Conservation (phyloP, 306 rosid genomes). For the Corylus heterophylla region DNA sequence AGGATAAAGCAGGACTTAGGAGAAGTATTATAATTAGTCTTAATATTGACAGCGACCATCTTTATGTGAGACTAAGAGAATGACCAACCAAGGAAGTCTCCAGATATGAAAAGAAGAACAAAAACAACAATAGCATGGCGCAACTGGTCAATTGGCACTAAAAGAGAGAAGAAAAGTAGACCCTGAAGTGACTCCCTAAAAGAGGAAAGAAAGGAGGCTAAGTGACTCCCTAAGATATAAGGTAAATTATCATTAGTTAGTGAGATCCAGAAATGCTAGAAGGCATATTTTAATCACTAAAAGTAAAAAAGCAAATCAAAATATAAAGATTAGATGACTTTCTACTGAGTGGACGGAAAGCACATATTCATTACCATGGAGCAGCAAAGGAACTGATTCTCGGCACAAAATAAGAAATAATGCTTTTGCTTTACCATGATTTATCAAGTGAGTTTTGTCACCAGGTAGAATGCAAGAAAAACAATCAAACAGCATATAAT, state of each 20-base stretch:
- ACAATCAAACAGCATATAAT: conserved; percentile 12
- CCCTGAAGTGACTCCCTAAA: neutral
- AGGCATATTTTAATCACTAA: neutral
- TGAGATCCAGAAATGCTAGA: conserved; percentile 1
- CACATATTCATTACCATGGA: conserved; percentile 26
- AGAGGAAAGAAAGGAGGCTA: neutral
- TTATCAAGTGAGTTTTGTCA: neutral
- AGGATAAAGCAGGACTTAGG: neutral
- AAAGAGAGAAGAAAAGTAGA: neutral
- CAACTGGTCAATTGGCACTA: neutral
- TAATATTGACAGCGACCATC: neutral
- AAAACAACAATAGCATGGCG: neutral
- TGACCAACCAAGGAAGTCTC: neutral
- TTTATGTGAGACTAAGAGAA: neutral
- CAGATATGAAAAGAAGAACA: neutral
- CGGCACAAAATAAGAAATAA: conserved; percentile 3
- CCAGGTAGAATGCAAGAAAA: conserved; percentile 1
- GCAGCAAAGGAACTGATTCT: conserved; percentile 1
- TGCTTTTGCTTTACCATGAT: neutral
- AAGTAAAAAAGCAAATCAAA: neutral
- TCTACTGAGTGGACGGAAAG: neutral
- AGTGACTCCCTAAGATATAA: neutral
- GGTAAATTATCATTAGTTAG: neutral
- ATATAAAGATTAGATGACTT: neutral
- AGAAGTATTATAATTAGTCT: neutral